Conservation (phyloP, 2,329 filamentous ascomycete species). For the Dactylellina haptotyla region DNA sequence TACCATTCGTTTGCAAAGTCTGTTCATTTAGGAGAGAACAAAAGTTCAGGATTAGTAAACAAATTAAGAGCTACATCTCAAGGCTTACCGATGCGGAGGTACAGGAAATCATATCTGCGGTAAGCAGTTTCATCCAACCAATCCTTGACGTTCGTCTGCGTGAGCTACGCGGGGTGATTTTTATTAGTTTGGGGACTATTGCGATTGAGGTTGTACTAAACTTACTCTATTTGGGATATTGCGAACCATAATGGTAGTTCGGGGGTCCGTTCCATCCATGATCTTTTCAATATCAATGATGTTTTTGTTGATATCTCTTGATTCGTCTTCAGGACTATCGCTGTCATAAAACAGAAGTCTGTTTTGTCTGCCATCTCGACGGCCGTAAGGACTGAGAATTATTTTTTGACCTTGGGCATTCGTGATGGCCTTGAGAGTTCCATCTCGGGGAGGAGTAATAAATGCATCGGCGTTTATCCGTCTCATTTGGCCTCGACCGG, state of each 20-base stretch:
- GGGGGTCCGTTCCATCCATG: constrained; percentile 23
- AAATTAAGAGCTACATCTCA: constrained; percentile 62
- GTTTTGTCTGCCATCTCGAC: constrained; percentile 44
- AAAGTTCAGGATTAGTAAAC: neutral
- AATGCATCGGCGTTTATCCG: neutral
- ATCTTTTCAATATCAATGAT: constrained; percentile 27
- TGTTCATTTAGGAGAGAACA: neutral
- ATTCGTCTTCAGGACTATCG: constrained; percentile 27
- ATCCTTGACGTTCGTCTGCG: constrained; percentile 16
- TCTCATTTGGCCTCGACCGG: neutral
- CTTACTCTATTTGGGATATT: constrained; percentile 93
- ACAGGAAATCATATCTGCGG: constrained; percentile 93
- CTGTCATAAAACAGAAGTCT: constrained; percentile 9
- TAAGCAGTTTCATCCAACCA: constrained; percentile 73
- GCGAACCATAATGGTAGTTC: constrained; percentile 75
- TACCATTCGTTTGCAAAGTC: constrained; percentile 43
- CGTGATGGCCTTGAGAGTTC: neutral
- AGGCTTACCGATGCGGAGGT: constrained; percentile 86
- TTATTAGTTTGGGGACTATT: constrained; percentile 67
- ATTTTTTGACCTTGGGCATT: constrained; percentile 68
- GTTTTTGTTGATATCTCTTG: constrained; percentile 64
- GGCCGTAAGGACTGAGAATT: constrained; percentile 54
- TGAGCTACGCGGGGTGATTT: neutral
- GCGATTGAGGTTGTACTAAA: constrained; percentile 57
- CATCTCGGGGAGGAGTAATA: neutral